Conservation (phyloP, 2,329 filamentous ascomycete species). For the Alternaria arborescens region DNA sequence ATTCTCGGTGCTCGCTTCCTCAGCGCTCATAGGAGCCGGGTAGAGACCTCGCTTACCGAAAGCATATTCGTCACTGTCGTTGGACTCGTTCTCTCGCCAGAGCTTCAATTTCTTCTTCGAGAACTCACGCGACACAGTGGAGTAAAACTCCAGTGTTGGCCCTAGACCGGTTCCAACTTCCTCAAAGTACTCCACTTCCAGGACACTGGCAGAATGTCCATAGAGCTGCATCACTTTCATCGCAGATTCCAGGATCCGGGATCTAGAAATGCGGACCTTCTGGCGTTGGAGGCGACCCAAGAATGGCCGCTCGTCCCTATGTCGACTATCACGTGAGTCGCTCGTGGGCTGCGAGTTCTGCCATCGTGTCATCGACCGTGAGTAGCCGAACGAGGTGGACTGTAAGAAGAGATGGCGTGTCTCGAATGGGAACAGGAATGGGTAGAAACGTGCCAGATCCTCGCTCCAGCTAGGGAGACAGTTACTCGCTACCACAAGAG, state of each 20-base stretch:
- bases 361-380: slow-evolving; percentile 96
- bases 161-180: slow-evolving; percentile 96
- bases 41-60: slow-evolving; percentile 87
- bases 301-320: slow-evolving; percentile 88
- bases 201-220: slow-evolving; percentile 91
- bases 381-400: slow-evolving; percentile 98
- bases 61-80: slow-evolving; percentile 78
- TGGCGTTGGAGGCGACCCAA: slow-evolving; percentile 91
- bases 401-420: slow-evolving; percentile 96
- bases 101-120: slow-evolving; percentile 96
- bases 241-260: slow-evolving; percentile 94
- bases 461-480: slow-evolving; percentile 96
- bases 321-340: slow-evolving; percentile 81
- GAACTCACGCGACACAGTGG: slow-evolving; percentile 95
- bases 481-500: slow-evolving; percentile 94
- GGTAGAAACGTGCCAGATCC: slow-evolving; percentile 90
- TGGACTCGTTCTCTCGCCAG: slow-evolving; percentile 89
- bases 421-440: slow-evolving; percentile 98
- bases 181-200: slow-evolving; percentile 98
- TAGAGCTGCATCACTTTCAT: slow-evolving; percentile 99
- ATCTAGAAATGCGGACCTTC: slow-evolving; percentile 95
- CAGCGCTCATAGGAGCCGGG: slow-evolving; percentile 85
- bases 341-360: slow-evolving; percentile 87
- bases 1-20: slow-evolving; percentile 75
- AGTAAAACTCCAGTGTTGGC: slow-evolving; percentile 97